phyloP scores from a whole-genome alignment of 768 basidiomycete species.

The Lactifluus pinguis region DNA sequence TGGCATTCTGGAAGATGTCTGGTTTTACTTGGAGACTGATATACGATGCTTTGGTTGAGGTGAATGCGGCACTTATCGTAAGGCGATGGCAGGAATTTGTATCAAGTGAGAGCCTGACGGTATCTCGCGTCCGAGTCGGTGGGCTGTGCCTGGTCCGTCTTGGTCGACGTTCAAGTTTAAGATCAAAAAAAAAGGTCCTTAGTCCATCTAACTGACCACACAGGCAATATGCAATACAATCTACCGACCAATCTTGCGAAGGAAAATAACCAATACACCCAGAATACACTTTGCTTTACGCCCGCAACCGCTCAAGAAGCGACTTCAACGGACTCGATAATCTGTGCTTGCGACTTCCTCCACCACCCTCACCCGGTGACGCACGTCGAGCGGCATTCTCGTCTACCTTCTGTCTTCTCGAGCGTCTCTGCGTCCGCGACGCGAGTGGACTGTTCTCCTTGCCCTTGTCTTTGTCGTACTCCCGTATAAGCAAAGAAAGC shows the following conservation, averaged over 20 bases:
- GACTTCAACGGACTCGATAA: slow-evolving; percentile 18
- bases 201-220: background rate
- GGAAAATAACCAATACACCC: background rate
- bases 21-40: background rate
- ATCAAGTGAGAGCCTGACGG: background rate
- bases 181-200: background rate
- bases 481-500: slow-evolving; percentile 10
- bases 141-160: background rate
- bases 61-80: background rate
- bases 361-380: background rate
- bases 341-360: slow-evolving; percentile 4
- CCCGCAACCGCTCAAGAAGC: slow-evolving; percentile 14
- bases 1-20: slow-evolving; percentile 43
- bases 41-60: background rate
- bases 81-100: background rate
- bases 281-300: background rate
- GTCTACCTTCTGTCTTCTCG: slow-evolving; percentile 3
- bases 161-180: background rate
- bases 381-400: slow-evolving; percentile 18
- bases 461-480: slow-evolving; percentile 5
- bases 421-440: background rate
- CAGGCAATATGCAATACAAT: background rate
- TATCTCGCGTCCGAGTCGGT: background rate
- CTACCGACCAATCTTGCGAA: background rate
- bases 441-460: slow-evolving; percentile 17